Evolutionary conservation across 2,329 filamentous ascomycete genomes (phyloP).

Genomic region (Simplicillium aogashimaense): DNA sequence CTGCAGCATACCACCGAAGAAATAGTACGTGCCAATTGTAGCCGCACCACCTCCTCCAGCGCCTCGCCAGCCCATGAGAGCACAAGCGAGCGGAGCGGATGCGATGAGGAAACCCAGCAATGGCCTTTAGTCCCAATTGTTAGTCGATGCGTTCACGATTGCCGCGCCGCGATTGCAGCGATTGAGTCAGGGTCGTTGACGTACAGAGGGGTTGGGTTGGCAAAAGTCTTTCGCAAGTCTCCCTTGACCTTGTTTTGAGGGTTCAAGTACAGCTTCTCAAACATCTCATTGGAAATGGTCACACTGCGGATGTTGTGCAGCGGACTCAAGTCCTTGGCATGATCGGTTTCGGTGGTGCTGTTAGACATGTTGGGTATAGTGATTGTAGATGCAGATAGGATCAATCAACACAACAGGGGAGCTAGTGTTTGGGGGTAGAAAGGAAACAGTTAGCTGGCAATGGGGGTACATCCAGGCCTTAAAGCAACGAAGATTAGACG

Average conservation of each 20-base stretch:
- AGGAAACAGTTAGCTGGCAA: no score
- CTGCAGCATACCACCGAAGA: constrained; percentile 37
- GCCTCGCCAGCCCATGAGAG: not conserved
- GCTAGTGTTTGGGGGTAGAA: no score
- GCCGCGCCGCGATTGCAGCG: not conserved
- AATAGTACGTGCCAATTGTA: constrained; percentile 24
- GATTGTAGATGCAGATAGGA: not conserved
- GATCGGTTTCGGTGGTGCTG: not conserved
- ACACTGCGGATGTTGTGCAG: constrained; percentile 15
- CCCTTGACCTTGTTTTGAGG: constrained; percentile 37
- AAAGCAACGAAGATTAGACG: no score
- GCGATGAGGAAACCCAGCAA: not conserved
- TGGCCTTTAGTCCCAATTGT: not conserved
- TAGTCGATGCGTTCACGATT: not conserved
- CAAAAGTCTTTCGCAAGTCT: constrained; percentile 39
- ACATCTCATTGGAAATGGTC: constrained; percentile 41
- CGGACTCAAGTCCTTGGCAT: not conserved
- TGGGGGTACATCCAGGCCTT: no score
- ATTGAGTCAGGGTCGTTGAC: not conserved
- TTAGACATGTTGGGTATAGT: not conserved
- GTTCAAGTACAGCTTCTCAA: constrained; percentile 47
- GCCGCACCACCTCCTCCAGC: not conserved
- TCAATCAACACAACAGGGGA: constrained; percentile 15
- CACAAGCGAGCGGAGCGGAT: not conserved
- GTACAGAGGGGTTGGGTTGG: constrained; percentile 42